Evolutionary conservation across 2,329 filamentous ascomycete genomes (phyloP).

Genomic region (Akanthomyces uredinophilus): DNA sequence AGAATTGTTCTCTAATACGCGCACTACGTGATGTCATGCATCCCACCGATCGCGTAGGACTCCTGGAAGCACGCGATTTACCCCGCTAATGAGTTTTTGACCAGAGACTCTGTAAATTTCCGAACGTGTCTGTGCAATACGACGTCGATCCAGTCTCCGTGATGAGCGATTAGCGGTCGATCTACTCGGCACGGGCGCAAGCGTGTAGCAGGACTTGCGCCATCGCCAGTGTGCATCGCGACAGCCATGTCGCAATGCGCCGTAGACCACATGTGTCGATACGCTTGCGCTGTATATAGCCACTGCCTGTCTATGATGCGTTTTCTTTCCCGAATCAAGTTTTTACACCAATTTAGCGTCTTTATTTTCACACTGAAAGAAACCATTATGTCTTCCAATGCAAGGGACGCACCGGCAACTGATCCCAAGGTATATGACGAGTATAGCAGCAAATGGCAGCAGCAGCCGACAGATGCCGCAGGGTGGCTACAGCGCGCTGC

Average conservation of each 20-base stretch:
- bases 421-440: constrained; percentile 35
- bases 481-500: constrained; percentile 35
- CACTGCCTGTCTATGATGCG: background rate
- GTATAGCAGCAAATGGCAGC: constrained; percentile 32
- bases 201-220: background rate
- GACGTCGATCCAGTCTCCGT: background rate
- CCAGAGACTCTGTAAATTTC: background rate
- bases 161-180: background rate
- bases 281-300: background rate
- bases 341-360: background rate
- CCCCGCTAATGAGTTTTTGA: background rate
- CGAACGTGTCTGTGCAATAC: background rate
- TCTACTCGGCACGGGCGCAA: background rate
- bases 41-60: background rate
- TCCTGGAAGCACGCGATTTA: background rate
- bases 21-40: background rate
- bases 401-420: constrained; percentile 17
- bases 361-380: too few relatives aligned
- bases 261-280: background rate
- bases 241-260: constrained; percentile 4
- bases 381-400: constrained; percentile 16
- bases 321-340: too few relatives aligned
- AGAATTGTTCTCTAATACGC: background rate
- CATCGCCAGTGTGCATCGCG: constrained; percentile 5
- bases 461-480: constrained; percentile 25